Evolutionary conservation across 306 rosid genomes (phyloP).

Genomic region (Dicorynia guianensis): DNA sequence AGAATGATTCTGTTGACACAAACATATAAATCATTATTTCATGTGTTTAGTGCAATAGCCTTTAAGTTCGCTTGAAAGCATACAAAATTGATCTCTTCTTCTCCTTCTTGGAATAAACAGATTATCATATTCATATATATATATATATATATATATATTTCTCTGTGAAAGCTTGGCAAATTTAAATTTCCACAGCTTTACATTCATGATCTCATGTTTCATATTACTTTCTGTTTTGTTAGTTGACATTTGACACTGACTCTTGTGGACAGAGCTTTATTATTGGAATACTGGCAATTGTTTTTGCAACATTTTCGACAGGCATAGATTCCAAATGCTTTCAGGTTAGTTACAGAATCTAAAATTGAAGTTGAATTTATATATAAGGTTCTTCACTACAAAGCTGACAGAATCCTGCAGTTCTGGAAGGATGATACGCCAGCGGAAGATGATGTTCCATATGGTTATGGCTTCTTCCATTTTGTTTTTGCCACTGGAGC

Average conservation of each 20-base stretch:
- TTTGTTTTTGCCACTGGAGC: constrained; percentile 97
- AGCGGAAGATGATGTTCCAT: constrained; percentile 85
- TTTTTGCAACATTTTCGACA: constrained; percentile 89
- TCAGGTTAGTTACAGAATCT: constrained; percentile 68
- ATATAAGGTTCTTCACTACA: constrained; percentile 35
- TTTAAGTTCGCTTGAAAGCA: background rate
- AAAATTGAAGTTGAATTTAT: constrained; percentile 28
- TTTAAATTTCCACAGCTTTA: constrained; percentile 19
- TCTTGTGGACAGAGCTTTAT: constrained; percentile 80
- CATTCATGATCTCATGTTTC: constrained; percentile 25
- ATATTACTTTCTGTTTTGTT: constrained; percentile 29
- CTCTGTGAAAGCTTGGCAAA: background rate
- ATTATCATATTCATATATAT: background rate
- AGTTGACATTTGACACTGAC: constrained; percentile 34
- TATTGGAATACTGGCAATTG: constrained; percentile 82
- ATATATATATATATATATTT: background rate
- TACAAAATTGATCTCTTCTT: no score
- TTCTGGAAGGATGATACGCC: constrained; percentile 63
- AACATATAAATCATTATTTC: background rate
- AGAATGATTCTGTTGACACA: constrained; percentile 10
- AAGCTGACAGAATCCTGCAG: constrained; percentile 59
- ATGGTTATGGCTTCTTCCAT: constrained; percentile 98
- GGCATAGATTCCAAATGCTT: constrained; percentile 95
- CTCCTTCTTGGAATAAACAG: no score
- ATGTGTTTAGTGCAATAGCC: background rate